Evolutionary conservation across 2,329 filamentous ascomycete species (phyloP).

Genomic region (Aspergillus sp.): DNA sequence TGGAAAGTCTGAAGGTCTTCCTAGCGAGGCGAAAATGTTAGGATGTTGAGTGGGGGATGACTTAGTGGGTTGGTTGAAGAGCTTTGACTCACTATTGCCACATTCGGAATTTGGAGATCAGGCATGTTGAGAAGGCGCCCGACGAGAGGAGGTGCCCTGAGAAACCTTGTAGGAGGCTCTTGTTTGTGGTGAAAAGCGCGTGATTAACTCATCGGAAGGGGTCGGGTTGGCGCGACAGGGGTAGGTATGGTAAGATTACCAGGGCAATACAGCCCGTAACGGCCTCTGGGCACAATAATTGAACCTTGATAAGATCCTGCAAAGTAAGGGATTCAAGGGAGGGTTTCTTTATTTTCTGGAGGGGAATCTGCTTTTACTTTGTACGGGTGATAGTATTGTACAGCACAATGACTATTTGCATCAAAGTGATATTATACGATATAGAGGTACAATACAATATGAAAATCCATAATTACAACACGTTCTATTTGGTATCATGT

Average conservation of each 20-base stretch:
- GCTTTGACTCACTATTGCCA: slow-evolving; percentile 33
- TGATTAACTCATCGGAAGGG: not conserved
- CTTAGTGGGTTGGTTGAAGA: not conserved
- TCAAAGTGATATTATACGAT: not conserved
- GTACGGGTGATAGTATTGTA: not conserved
- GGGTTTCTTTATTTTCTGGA: not conserved
- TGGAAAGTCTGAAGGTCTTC: slow-evolving; percentile 62
- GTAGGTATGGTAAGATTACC: not conserved
- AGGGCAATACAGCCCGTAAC: not conserved
- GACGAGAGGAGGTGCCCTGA: not conserved
- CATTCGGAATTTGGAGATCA: slow-evolving; percentile 29
- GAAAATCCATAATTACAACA: not conserved
- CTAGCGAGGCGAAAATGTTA: slow-evolving; percentile 38
- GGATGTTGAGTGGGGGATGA: not conserved
- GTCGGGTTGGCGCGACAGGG: not conserved
- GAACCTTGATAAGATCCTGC: not conserved
- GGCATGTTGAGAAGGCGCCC: slow-evolving; percentile 13
- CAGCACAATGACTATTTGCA: not conserved
- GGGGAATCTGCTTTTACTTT: not conserved
- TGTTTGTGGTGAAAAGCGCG: not conserved
- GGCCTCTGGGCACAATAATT: not conserved
- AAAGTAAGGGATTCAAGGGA: not conserved
- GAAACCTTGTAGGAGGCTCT: not conserved
- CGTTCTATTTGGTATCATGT: not conserved
- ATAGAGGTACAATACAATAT: not conserved